Conservation (phyloP, 2,329 filamentous ascomycete species). For the Aspergillus spinulosporus region DNA sequence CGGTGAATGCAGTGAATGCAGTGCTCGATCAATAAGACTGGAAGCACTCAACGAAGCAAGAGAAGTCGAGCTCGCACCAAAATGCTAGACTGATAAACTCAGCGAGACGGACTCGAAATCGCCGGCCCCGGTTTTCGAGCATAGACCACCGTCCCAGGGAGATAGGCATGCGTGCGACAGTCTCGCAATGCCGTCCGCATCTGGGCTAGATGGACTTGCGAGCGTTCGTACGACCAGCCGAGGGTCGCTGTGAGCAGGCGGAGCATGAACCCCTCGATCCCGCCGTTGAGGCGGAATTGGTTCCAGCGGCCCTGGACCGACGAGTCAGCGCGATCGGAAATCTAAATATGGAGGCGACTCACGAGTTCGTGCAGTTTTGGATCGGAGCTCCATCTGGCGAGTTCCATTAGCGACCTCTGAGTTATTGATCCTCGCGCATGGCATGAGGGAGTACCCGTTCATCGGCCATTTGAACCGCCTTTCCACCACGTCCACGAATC, state of each 20-base stretch:
- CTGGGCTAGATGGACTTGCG: slow-evolving; percentile 26
- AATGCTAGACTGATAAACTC: neutral
- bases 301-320: slow-evolving; percentile 23
- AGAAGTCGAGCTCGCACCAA: too few species aligned
- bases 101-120: neutral
- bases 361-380: slow-evolving; percentile 26
- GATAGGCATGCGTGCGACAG: slow-evolving; percentile 25
- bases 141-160: slow-evolving; percentile 23
- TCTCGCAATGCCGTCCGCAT: slow-evolving; percentile 27
- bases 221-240: slow-evolving; percentile 26
- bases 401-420: neutral
- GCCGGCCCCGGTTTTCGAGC: slow-evolving; percentile 20
- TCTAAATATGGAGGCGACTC: neutral
- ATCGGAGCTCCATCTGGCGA: slow-evolving; percentile 23
- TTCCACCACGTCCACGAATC: slow-evolving; percentile 31
- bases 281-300: slow-evolving; percentile 22
- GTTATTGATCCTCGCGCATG: neutral
- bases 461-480: slow-evolving; percentile 28
- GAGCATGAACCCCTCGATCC: slow-evolving; percentile 26
- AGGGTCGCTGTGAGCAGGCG: slow-evolving; percentile 25
- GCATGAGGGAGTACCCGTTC: slow-evolving; percentile 12
- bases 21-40: too few species aligned
- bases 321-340: neutral
- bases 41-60: too few species aligned
- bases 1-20: too few species aligned